A percentile compares a stretch with the other conserved stretches of the same genome.
These are phyloP conservation scores for Actinomortierella ambigua DNA, from an alignment of 371 early-diverging fungal species.

Conservation along the genomic window DNA sequence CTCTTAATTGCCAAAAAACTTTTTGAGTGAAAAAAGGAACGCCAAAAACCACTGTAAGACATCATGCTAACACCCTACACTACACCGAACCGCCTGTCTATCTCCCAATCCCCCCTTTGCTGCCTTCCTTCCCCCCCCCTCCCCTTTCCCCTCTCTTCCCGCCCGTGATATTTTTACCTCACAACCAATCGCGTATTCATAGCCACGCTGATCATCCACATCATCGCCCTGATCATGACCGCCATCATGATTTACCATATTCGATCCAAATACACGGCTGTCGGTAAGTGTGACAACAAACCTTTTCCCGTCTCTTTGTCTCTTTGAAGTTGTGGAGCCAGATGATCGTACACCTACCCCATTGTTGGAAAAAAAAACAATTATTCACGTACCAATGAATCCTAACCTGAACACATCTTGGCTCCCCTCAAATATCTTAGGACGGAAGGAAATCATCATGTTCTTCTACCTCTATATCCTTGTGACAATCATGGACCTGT, in stretches of 20 bases:
- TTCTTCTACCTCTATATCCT: conserved; percentile 95
- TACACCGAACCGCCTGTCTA: no score
- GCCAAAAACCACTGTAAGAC: no score
- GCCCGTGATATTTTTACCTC: not conserved
- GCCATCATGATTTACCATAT: conserved; percentile 97
- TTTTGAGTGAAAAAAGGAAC: no score
- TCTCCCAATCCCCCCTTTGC: no score
- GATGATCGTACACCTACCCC: not conserved
- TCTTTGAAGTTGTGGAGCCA: not conserved
- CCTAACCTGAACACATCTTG: no score
- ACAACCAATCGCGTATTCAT: not conserved
- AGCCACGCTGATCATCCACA: conserved; percentile 87
- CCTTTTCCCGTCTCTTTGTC: not conserved
- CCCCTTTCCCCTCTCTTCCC: no score
- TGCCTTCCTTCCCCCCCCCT: no score
- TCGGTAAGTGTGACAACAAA: conserved; percentile 67
- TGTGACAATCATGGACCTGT: conserved; percentile 83
- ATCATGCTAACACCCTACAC: no score
- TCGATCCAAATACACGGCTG: conserved; percentile 96
- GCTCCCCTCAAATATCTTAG: conserved; percentile 54
- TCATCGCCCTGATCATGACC: conserved; percentile 94
- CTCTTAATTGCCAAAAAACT: no score
- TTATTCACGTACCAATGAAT: no score
- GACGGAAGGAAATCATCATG: conserved; percentile 96
- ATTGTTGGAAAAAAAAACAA: no score